Percentiles rank a stretch among this genome's conserved stretches.
phyloP scores from a whole-genome alignment of 352 stramenopile species.

The Phytophthora niederhauseri region DNA sequence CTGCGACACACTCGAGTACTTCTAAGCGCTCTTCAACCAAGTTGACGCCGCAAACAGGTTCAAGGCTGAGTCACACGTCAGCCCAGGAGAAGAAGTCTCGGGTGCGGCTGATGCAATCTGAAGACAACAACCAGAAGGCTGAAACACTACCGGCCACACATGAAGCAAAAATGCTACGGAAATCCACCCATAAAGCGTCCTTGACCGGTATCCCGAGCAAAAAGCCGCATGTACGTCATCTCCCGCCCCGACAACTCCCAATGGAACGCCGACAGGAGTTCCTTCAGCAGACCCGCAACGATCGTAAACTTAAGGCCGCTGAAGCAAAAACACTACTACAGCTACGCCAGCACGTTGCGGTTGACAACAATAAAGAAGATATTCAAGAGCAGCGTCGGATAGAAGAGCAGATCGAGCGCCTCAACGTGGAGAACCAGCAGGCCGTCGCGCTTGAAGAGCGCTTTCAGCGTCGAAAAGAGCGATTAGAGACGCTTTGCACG shows the following conservation, averaged over 20 bases:
- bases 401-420: constrained; percentile 41
- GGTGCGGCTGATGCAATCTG: not conserved
- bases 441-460: constrained; percentile 32
- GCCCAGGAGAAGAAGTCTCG: constrained; percentile 6
- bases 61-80: not conserved
- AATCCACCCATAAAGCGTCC: not conserved
- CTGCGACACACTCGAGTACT: not conserved
- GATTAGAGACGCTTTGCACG: constrained; percentile 18
- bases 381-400: constrained; percentile 34
- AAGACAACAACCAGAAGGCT: constrained; percentile 17
- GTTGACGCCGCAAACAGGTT: not conserved
- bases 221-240: not conserved
- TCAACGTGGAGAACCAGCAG: constrained; percentile 44
- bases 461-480: constrained; percentile 31
- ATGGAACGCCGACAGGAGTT: constrained; percentile 49
- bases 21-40: not conserved
- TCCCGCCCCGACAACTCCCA: constrained; percentile 21
- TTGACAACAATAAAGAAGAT: constrained; percentile 34
- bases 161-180: not conserved
- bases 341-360: not conserved
- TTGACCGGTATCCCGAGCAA: constrained; percentile 6
- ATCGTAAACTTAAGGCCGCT: constrained; percentile 23
- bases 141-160: constrained; percentile 4
- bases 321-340: constrained; percentile 26
- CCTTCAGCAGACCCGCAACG: constrained; percentile 30